Evolutionary conservation across 257 asterid genomes (phyloP).

Genomic region (Henckelia pumila): DNA sequence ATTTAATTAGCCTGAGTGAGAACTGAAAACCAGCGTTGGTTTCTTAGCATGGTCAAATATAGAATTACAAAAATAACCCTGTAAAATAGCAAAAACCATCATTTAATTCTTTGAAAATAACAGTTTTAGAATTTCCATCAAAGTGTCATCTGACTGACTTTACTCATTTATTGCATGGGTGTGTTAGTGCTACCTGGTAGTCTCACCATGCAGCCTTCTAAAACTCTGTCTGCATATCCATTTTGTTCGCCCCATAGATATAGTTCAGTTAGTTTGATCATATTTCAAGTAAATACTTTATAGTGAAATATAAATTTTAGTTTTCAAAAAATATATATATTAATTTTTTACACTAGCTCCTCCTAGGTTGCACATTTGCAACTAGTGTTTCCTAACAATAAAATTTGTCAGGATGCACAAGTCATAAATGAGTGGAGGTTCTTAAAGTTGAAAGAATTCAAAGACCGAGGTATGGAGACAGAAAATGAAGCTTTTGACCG

Average conservation of each 20-base stretch:
- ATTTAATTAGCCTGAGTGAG: too few species aligned
- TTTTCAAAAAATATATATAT: too few species aligned
- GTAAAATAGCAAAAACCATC: too few species aligned
- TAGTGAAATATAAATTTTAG: too few species aligned
- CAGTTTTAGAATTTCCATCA: background rate
- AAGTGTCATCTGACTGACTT: background rate
- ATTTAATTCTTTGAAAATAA: background rate
- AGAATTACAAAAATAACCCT: background rate
- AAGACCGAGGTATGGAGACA: conserved; percentile 56
- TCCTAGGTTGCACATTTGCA: background rate
- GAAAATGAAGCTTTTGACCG: conserved; percentile 86
- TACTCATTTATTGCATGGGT: background rate
- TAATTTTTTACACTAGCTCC: too few species aligned
- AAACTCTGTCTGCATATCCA: background rate
- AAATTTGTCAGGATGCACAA: conserved; percentile 68
- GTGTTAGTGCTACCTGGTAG: background rate
- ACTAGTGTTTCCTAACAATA: conserved; percentile 12
- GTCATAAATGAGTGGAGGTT: conserved; percentile 91
- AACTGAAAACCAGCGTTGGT: background rate
- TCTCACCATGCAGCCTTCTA: too few species aligned
- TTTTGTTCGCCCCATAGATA: background rate
- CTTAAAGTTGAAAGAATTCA: conserved; percentile 75
- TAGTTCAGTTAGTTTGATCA: too few species aligned
- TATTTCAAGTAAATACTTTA: too few species aligned
- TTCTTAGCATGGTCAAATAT: background rate